Base-by-base conservation (phyloP, 1,284 basidiomycete species). In the Ustilago trichophora region DNA sequence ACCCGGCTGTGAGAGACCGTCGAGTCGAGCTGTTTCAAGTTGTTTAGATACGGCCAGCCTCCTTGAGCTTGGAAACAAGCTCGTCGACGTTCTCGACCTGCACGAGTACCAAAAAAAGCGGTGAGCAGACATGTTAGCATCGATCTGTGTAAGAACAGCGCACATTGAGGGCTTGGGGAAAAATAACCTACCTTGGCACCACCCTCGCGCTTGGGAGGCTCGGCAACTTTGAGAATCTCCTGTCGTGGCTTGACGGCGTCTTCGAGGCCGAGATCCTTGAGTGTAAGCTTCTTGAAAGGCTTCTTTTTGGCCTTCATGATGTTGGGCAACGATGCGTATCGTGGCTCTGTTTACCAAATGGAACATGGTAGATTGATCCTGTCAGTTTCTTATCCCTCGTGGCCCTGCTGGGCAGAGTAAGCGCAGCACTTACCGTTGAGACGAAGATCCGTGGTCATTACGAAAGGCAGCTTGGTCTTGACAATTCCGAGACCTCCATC, bases 101-200 rank as follows among this genome's bases (percentile, higher is more conserved):
- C n/a, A n/a, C n/a, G n/a, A n/a, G n/a, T n/a, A n/a, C n/a, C n/a
- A n/a, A n/a, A n/a, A n/a, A n/a, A n/a, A n/a, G n/a, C n/a, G n/a
- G n/a, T n/a, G n/a, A n/a, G n/a, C n/a, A n/a, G n/a, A n/a, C n/a
- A n/a, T n/a, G n/a, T n/a, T n/a, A n/a, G n/a, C n/a, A n/a, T n/a
- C n/a, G n/a, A n/a, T n/a, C n/a, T n/a, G n/a, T n/a, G n/a, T n/a
- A n/a, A n/a, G n/a, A n/a, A n/a, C n/a, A n/a, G n/a, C n/a, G n/a
- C n/a, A n/a, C n/a, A n/a, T n/a, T n/a, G n/a, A n/a, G n/a, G n/a
- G n/a, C n/a, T n/a, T n/a, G n/a, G n/a, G n/a, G n/a, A n/a, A n/a
- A n/a, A n/a, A n/a, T n/a, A n/a, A n/a, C n/a, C n/a, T n/a, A 91
- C 93, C 87, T 97, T 98, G 56, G 88, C 88, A 47, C 95, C 95